A percentile compares a stretch with the other conserved stretches of the same genome.
Evolutionary conservation across 331 rosid species (phyloP).

Genomic region (Rosa hybrid): DNA sequence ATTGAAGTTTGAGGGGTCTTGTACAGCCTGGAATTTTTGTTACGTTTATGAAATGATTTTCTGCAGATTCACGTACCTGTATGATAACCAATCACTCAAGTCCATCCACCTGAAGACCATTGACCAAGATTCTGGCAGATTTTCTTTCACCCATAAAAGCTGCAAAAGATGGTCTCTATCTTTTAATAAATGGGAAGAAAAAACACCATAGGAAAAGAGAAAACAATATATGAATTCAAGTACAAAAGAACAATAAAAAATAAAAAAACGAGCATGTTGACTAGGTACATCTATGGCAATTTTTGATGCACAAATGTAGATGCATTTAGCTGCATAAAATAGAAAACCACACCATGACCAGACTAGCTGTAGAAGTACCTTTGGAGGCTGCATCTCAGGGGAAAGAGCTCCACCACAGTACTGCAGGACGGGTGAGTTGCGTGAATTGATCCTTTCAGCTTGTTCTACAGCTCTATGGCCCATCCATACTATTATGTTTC

Average conservation of each 20-base stretch:
- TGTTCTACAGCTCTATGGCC: conserved; percentile 96
- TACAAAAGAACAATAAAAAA: background rate
- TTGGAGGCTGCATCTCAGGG: conserved; percentile 99
- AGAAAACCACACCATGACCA: background rate
- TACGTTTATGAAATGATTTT: conserved; percentile 7
- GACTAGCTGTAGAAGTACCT: conserved; percentile 46
- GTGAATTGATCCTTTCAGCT: conserved; percentile 82
- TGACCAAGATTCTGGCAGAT: conserved; percentile 89
- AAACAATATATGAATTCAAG: background rate
- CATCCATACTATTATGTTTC: conserved; percentile 97
- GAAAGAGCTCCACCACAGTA: conserved; percentile 95
- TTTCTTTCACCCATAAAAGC: conserved; percentile 99
- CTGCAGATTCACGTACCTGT: conserved; percentile 57
- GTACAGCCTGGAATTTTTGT: conserved; percentile 19
- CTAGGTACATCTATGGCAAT: background rate
- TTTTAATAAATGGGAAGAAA: conserved; percentile 1
- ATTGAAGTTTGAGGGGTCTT: conserved; percentile 25
- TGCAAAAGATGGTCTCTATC: conserved; percentile 42
- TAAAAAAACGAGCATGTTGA: background rate
- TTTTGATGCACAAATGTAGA: background rate
- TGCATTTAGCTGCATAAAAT: background rate
- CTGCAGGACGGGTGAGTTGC: conserved; percentile 77
- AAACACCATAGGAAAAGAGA: conserved; percentile 19
- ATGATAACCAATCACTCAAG: conserved; percentile 98
- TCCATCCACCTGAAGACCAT: conserved; percentile 99